Conservation (phyloP, 306 rosid species). For the Quercus aquifolioides region DNA sequence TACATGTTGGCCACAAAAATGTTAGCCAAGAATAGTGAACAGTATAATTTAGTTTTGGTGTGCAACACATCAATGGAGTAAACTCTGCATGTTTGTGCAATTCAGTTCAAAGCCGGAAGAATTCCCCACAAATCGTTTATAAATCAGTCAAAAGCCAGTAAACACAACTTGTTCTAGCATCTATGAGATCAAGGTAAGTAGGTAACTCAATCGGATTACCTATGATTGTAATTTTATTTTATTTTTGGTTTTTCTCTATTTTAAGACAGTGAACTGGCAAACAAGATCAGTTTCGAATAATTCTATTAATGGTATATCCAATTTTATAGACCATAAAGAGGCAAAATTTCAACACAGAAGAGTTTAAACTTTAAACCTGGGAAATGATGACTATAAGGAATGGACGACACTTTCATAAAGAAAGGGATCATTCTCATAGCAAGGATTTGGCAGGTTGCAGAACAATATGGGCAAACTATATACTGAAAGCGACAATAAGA, state of each 20-base stretch:
- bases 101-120: neutral
- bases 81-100: neutral
- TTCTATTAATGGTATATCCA: neutral
- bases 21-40: neutral
- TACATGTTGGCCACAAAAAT: neutral
- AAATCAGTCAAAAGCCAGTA: neutral
- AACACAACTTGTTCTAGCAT: neutral
- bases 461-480: neutral
- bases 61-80: neutral
- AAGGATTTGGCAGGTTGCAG: neutral
- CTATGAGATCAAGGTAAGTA: neutral
- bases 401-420: neutral
- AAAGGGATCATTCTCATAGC: neutral
- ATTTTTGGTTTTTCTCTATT: neutral
- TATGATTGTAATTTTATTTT: neutral
- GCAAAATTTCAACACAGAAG: neutral
- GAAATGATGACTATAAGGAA: neutral
- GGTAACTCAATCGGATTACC: neutral
- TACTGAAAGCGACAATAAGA: neutral
- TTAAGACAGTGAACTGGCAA: neutral
- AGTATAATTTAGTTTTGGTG: neutral
- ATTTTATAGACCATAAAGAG: neutral
- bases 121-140: neutral
- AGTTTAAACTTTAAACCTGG: constrained; percentile 2
- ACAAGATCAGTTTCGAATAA: neutral